Evolutionary conservation across 148 eudicot species (phyloP), one percentile per base, ranked within the genome.

Genomic region (Agrostemma githago): DNA sequence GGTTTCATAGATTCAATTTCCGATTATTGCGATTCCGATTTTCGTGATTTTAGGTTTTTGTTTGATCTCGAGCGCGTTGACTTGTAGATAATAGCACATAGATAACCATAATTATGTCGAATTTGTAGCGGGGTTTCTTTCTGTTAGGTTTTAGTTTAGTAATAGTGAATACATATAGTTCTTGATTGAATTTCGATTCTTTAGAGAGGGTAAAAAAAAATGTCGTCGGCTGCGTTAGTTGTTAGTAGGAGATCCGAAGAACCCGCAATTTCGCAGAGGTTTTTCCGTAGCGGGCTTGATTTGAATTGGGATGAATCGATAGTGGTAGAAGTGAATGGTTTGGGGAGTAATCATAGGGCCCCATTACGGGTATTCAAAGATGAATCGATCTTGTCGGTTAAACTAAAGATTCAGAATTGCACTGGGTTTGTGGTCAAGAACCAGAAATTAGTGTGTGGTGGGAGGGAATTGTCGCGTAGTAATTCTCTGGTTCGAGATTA

Each of bases 221-320:
- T 92, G 98, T 87, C 98, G 76, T 85, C 90, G 0, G 92, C 92
- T 17, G 89, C 96, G 40, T 75, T 94, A 62, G 90, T 91, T 6
- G 81, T 94, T 46, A 72, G 85, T 80, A 89, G 89, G 19, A 76
- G 54, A 15, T 26, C 72, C 3, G 88, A 88, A 17, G 96, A 87
- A 53, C 74, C 82, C 38, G 73, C 76, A 51, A 19, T 80, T 68
- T 76, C 84, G 3, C 83, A 85, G n/a, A 73, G 79, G 12, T 76
- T 44, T 57, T 76, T 80, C 56, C 73, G 68, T 69, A 77, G 71
- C 10, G 64, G 69, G 16, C 51, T 79, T 43, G 79, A 84, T 51
- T 85, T 83, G 8, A 77, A 83, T 43, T 85, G 82, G 10, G 62
- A 70, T 53, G 94, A 89, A 46, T 77, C 90, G 2, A 87, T 94